A percentile compares a stretch with the other conserved stretches of the same genome.
These are phyloP conservation scores for Cladosporium velox DNA, from an alignment of 2,329 filamentous ascomycete species.

Conservation along the genomic window DNA sequence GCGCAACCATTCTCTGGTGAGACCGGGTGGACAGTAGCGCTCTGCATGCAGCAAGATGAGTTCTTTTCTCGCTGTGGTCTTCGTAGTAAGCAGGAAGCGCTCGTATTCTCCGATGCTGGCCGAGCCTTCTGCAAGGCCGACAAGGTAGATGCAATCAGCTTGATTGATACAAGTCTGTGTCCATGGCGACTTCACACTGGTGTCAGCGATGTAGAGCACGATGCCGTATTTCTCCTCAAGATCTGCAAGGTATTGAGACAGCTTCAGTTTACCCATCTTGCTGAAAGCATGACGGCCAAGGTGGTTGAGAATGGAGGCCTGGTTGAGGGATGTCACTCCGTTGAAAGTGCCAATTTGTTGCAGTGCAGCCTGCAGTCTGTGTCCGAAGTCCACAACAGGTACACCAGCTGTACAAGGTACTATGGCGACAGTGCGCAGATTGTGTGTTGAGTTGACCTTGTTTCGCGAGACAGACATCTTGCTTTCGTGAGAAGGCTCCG, in stretches of 20 bases:
- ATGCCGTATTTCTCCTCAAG: conserved; percentile 96
- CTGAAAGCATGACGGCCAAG: conserved; percentile 95
- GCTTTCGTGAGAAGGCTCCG: conserved; percentile 49
- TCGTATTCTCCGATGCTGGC: conserved; percentile 94
- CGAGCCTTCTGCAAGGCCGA: conserved; percentile 87
- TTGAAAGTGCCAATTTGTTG: conserved; percentile 86
- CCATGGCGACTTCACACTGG: conserved; percentile 95
- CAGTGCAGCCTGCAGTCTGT: conserved; percentile 81
- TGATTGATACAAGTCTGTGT: conserved; percentile 97
- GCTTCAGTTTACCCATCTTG: conserved; percentile 92
- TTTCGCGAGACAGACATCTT: conserved; percentile 54
- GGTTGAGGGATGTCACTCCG: conserved; percentile 88
- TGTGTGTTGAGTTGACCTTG: conserved; percentile 81
- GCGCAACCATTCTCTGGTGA: conserved; percentile 81
- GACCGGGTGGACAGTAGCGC: conserved; percentile 78
- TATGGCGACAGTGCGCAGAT: conserved; percentile 88
- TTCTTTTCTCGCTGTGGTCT: conserved; percentile 92
- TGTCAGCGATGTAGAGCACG: conserved; percentile 94
- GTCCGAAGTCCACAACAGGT: conserved; percentile 93
- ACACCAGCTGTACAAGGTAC: conserved; percentile 88
- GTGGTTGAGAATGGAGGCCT: conserved; percentile 91
- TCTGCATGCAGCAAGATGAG: conserved; percentile 88
- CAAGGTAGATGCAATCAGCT: conserved; percentile 91
- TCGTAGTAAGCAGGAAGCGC: conserved; percentile 92
- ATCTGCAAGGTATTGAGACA: conserved; percentile 94